Conservation (phyloP, 495 filamentous ascomycete genomes). For the Podospora didyma region DNA sequence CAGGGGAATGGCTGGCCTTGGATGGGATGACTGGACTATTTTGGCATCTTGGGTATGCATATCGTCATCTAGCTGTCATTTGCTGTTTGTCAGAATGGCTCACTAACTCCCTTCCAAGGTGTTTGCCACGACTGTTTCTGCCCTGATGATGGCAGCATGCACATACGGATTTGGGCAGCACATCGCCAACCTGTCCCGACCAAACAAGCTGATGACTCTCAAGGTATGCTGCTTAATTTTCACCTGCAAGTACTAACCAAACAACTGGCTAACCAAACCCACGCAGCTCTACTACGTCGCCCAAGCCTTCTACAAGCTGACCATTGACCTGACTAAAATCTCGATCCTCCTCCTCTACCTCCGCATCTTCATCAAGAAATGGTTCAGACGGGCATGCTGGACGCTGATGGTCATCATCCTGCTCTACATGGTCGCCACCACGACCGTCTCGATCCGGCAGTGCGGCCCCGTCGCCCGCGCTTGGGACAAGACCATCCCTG, state of each 20-base stretch:
- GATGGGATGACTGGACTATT: slow-evolving; percentile 35
- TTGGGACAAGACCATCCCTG: slow-evolving; percentile 27
- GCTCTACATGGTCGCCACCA: slow-evolving; percentile 22
- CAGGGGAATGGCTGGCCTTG: slow-evolving; percentile 26
- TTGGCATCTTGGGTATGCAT: slow-evolving; percentile 30
- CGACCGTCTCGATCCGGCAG: slow-evolving; percentile 24
- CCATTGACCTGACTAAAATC: slow-evolving; percentile 28
- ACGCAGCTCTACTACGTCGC: slow-evolving; percentile 24
- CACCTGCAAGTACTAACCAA: background rate
- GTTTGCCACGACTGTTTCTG: slow-evolving; percentile 24
- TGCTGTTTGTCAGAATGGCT: background rate
- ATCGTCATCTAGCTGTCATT: background rate
- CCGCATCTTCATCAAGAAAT: slow-evolving; percentile 23
- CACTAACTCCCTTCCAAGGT: slow-evolving; percentile 13
- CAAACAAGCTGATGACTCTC: slow-evolving; percentile 24
- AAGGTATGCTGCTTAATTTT: slow-evolving; percentile 24
- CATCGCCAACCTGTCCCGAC: slow-evolving; percentile 19
- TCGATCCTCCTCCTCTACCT: slow-evolving; percentile 31
- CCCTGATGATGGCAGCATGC: slow-evolving; percentile 30
- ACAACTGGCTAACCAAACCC: background rate
- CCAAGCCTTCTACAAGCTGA: slow-evolving; percentile 28
- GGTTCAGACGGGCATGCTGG: slow-evolving; percentile 18
- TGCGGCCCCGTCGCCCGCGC: slow-evolving; percentile 25
- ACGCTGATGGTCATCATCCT: slow-evolving; percentile 20
- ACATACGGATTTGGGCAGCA: slow-evolving; percentile 35